Percentiles rank a stretch among this genome's conserved stretches.
Conservation (phyloP, 805 yeast genomes). For the Spathaspora gorwiae region DNA sequence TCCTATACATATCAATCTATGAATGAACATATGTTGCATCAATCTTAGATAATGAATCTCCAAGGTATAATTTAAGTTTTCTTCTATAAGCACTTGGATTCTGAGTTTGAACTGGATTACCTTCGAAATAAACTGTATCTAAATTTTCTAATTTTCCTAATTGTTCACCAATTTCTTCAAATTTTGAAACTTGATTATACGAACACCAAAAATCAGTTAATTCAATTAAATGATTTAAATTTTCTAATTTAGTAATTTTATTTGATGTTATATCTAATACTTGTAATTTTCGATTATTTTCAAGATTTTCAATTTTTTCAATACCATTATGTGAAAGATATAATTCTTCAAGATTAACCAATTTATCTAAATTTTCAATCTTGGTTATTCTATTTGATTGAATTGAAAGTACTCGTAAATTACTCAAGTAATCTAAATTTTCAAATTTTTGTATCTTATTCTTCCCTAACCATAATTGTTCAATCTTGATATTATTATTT, state of each 20-base stretch:
- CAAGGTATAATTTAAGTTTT: slow-evolving; percentile 69
- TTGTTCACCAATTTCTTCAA: slow-evolving; percentile 64
- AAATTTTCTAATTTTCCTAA: slow-evolving; percentile 58
- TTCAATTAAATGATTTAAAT: slow-evolving; percentile 58
- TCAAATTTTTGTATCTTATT: slow-evolving; percentile 66
- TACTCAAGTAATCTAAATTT: slow-evolving; percentile 54
- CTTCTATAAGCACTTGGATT: slow-evolving; percentile 82
- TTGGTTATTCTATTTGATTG: slow-evolving; percentile 80
- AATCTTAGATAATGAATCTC: slow-evolving; percentile 69
- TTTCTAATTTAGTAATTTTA: slow-evolving; percentile 54
- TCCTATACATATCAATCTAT: neutral
- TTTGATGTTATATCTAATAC: slow-evolving; percentile 83
- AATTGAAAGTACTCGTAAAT: slow-evolving; percentile 73
- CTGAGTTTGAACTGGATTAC: slow-evolving; percentile 75
- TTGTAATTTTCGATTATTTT: slow-evolving; percentile 58
- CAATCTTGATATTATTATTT: slow-evolving; percentile 49
- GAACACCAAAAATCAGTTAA: slow-evolving; percentile 95
- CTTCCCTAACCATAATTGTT: slow-evolving; percentile 90
- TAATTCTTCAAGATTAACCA: slow-evolving; percentile 74
- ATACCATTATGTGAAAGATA: slow-evolving; percentile 86
- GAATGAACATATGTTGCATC: slow-evolving; percentile 74
- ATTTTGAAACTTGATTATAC: slow-evolving; percentile 62
- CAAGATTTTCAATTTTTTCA: slow-evolving; percentile 70
- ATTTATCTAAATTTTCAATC: slow-evolving; percentile 74
- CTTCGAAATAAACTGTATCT: slow-evolving; percentile 90